Evolutionary conservation across 345 rosid genomes (phyloP).

Genomic region (Syzygium oleosum): DNA sequence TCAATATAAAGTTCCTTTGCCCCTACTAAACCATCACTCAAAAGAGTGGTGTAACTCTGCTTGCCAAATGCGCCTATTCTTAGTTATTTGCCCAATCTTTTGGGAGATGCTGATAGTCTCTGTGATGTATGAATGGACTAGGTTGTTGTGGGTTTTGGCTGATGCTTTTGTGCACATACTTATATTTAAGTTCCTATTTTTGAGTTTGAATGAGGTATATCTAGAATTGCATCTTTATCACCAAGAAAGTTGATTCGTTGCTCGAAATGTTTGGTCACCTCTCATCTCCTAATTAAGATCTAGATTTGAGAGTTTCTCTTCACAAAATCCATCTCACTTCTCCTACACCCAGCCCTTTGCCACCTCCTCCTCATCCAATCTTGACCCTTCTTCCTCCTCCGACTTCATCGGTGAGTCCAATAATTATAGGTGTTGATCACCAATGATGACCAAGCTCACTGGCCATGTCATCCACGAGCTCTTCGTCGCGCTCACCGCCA

Average conservation of each 20-base stretch:
- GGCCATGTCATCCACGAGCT: neutral
- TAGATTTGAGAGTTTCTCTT: neutral
- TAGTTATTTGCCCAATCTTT: neutral
- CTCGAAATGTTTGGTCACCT: neutral
- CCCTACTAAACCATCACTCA: too few species aligned
- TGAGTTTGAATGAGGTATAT: neutral
- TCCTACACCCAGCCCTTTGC: neutral
- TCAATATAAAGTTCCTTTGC: too few species aligned
- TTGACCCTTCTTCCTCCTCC: neutral
- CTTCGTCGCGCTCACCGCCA: neutral
- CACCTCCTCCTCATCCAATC: neutral
- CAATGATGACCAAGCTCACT: neutral
- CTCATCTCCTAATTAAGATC: neutral
- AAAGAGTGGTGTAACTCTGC: too few species aligned
- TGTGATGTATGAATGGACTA: neutral
- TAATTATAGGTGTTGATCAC: neutral
- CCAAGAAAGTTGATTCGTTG: neutral
- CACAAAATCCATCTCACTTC: neutral
- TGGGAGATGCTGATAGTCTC: neutral
- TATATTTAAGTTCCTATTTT: neutral
- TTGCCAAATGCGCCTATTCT: neutral
- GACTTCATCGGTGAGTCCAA: neutral
- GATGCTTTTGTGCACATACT: neutral
- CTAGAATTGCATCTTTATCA: neutral
- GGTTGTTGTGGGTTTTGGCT: neutral